These are phyloP conservation scores for Candida xiaguanensis DNA, from an alignment of 805 yeast genomes.

Conservation along the genomic window DNA sequence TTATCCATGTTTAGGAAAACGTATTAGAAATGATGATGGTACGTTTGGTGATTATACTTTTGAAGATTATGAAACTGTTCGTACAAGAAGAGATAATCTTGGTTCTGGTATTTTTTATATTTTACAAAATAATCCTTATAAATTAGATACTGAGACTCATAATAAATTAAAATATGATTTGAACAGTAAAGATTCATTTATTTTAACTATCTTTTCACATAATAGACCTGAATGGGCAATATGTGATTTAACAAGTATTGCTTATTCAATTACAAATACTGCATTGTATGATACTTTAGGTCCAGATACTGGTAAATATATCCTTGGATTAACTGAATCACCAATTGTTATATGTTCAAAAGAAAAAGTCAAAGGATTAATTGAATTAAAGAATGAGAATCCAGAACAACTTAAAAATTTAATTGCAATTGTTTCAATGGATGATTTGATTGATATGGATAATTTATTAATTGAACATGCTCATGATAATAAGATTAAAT, in stretches of 20 bases:
- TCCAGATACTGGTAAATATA: slow-evolving; percentile 59
- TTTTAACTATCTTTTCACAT: slow-evolving; percentile 53
- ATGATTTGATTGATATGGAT: slow-evolving; percentile 30
- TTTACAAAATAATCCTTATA: slow-evolving; percentile 30
- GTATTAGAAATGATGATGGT: slow-evolving; percentile 27
- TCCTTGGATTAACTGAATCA: slow-evolving; percentile 55
- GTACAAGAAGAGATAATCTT: slow-evolving; percentile 23
- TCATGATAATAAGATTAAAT: slow-evolving; percentile 14
- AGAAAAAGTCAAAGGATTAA: slow-evolving; percentile 25
- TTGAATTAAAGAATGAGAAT: slow-evolving; percentile 23
- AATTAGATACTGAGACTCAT: slow-evolving; percentile 19
- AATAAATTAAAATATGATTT: slow-evolving; percentile 19
- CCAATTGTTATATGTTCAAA: slow-evolving; percentile 44
- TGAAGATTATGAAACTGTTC: slow-evolving; percentile 22
- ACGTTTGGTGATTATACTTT: slow-evolving; percentile 29
- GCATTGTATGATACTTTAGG: slow-evolving; percentile 37
- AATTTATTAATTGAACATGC: slow-evolving; percentile 18
- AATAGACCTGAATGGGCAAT: slow-evolving; percentile 68
- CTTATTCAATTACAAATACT: slow-evolving; percentile 37
- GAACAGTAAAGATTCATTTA: slow-evolving; percentile 26
- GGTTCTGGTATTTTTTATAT: slow-evolving; percentile 37
- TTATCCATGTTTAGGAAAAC: slow-evolving; percentile 44
- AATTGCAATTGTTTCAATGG: slow-evolving; percentile 37
- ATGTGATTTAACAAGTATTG: slow-evolving; percentile 63
- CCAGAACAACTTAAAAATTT: slow-evolving; percentile 25